A percentile compares a stretch with the other conserved stretches of the same genome.
Evolutionary conservation across 345 rosid species (phyloP).

Genomic region (Eucalyptus virginea): DNA sequence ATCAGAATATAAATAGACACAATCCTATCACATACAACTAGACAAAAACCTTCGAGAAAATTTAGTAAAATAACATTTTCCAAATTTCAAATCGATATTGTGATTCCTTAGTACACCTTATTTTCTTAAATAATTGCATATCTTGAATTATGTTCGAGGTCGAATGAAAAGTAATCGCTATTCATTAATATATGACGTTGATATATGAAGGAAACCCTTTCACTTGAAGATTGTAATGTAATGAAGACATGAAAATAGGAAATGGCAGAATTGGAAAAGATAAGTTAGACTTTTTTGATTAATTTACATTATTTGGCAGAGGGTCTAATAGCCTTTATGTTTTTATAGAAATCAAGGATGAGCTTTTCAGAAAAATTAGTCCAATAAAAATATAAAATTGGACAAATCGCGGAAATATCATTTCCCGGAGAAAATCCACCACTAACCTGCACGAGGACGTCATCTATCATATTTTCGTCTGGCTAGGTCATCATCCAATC

Average conservation of each 20-base stretch:
- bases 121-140: not conserved
- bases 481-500: not conserved
- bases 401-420: not conserved
- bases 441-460: not conserved
- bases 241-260: not conserved
- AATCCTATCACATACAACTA: not conserved
- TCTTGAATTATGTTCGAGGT: not conserved
- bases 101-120: too few relatives aligned
- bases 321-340: not conserved
- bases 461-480: not conserved
- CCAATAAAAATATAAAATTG: not conserved
- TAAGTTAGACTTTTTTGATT: not conserved
- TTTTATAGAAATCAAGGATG: not conserved
- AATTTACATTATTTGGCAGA: not conserved
- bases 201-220: not conserved
- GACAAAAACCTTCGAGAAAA: too few relatives aligned
- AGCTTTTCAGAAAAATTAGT: not conserved
- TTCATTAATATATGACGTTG: not conserved
- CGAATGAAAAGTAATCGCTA: not conserved
- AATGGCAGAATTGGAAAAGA: not conserved
- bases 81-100: not conserved
- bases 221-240: not conserved
- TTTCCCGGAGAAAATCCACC: not conserved
- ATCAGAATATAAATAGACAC: not conserved
- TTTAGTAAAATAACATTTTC: not conserved